Evolutionary conservation across 1,139 yeast genomes (phyloP).

Genomic region (Hansenula sp.): DNA sequence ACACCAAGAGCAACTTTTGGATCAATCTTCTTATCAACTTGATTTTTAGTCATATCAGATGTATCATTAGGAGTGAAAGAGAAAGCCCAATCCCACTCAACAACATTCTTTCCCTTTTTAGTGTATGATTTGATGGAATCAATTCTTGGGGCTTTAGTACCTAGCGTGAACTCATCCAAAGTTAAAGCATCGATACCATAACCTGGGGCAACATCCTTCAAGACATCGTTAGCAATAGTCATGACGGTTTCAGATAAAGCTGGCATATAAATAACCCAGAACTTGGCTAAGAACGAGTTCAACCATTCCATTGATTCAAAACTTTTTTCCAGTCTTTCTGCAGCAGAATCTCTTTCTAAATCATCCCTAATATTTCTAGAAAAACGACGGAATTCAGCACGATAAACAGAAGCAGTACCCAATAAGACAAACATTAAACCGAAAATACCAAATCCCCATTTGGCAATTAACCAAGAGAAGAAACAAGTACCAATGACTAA

Average conservation of each 20-base stretch:
- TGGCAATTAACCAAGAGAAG: slow-evolving; percentile 61
- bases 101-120: slow-evolving; percentile 57
- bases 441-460: slow-evolving; percentile 52
- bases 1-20: slow-evolving; percentile 81
- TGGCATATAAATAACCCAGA: slow-evolving; percentile 88
- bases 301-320: slow-evolving; percentile 79
- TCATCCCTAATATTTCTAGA: slow-evolving; percentile 72
- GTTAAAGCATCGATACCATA: slow-evolving; percentile 72
- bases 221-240: slow-evolving; percentile 58
- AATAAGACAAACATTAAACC: slow-evolving; percentile 55
- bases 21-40: slow-evolving; percentile 63
- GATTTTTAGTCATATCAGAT: slow-evolving; percentile 75
- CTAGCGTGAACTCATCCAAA: slow-evolving; percentile 73
- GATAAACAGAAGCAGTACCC: slow-evolving; percentile 61
- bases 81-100: slow-evolving; percentile 83
- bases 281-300: slow-evolving; percentile 69
- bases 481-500: slow-evolving; percentile 67
- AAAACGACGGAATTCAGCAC: slow-evolving; percentile 69
- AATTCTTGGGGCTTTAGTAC: slow-evolving; percentile 74
- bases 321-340: slow-evolving; percentile 56
- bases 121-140: slow-evolving; percentile 70
- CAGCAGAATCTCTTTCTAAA: slow-evolving; percentile 56
- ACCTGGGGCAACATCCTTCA: slow-evolving; percentile 75
- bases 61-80: slow-evolving; percentile 79
- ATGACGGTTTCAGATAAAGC: slow-evolving; percentile 74